These are phyloP conservation scores for Phytopythium litorale DNA, from an alignment of 352 stramenopile species.

Conservation along the genomic window DNA sequence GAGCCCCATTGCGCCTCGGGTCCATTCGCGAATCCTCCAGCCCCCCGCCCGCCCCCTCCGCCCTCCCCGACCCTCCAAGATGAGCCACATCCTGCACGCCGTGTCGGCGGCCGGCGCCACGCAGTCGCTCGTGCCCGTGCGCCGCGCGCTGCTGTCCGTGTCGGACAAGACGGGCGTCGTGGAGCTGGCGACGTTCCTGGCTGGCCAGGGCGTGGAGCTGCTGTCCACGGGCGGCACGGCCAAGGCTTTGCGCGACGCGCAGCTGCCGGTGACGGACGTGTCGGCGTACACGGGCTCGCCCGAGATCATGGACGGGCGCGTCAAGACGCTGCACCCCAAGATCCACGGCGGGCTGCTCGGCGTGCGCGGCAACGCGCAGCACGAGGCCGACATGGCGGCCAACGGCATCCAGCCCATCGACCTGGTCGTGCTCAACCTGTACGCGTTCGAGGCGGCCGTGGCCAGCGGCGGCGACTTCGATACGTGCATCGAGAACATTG, in stretches of 20 bases:
- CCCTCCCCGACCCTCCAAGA: conserved; percentile 12
- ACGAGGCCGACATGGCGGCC: conserved; percentile 95
- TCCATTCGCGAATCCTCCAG: conserved; percentile 8
- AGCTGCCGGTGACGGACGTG: conserved; percentile 96
- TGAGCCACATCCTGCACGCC: conserved; percentile 84
- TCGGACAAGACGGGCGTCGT: conserved; percentile 99
- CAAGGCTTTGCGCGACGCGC: conserved; percentile 94
- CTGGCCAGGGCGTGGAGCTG: conserved; percentile 92
- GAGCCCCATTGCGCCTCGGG: not conserved
- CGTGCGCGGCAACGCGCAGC: conserved; percentile 96
- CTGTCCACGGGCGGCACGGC: conserved; percentile 98
- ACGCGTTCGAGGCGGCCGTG: conserved; percentile 98
- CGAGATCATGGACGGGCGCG: conserved; percentile 99
- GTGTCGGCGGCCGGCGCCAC: conserved; percentile 49
- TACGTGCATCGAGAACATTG: conserved; percentile 99
- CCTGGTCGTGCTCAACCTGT: conserved; percentile 99
- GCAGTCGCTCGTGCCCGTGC: conserved; percentile 89
- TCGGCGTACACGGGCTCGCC: conserved; percentile 96
- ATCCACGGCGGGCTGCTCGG: conserved; percentile 98
- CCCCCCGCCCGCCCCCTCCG: not conserved
- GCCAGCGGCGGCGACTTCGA: conserved; percentile 91
- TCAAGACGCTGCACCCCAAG: conserved; percentile 99
- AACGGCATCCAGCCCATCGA: conserved; percentile 98
- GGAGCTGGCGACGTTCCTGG: conserved; percentile 94
- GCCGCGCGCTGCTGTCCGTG: conserved; percentile 97